A percentile compares a stretch with the other conserved stretches of the same genome.
Conservation (phyloP, 2,329 filamentous ascomycete genomes). For the Aaosphaeria arxii region DNA sequence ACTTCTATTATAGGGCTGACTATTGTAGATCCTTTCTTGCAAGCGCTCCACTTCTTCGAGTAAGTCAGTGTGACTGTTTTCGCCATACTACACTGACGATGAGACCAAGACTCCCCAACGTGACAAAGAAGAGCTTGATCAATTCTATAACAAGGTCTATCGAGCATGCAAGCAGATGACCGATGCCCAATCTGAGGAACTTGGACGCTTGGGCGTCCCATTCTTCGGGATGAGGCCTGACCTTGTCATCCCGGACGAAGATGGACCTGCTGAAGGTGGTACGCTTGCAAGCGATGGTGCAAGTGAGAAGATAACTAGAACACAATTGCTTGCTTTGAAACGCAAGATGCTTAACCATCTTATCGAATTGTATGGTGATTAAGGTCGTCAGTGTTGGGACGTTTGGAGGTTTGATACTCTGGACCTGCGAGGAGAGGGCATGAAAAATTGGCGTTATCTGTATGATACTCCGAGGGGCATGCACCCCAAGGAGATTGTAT, state of each 20-base stretch:
- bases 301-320: conserved; percentile 20
- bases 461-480: too few species aligned
- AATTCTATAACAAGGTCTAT: conserved; percentile 63
- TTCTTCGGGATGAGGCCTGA: conserved; percentile 29
- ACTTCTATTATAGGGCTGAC: background rate
- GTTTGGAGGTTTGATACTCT: too few species aligned
- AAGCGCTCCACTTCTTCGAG: too few species aligned
- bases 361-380: conserved; percentile 14
- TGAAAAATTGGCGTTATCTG: too few species aligned
- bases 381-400: background rate
- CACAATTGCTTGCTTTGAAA: conserved; percentile 27
- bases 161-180: conserved; percentile 59
- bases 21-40: too few species aligned
- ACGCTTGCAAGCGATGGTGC: background rate
- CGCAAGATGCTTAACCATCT: conserved; percentile 36
- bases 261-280: conserved; percentile 1
- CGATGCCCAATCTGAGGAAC: conserved; percentile 52
- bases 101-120: conserved; percentile 43
- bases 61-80: too few species aligned
- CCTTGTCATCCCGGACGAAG: conserved; percentile 19
- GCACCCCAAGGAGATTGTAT: too few species aligned
- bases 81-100: background rate
- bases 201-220: conserved; percentile 50
- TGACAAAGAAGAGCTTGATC: conserved; percentile 53
- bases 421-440: too few species aligned